Base-by-base conservation (phyloP, 257 asterid genomes). In the Vinca minor region DNA sequence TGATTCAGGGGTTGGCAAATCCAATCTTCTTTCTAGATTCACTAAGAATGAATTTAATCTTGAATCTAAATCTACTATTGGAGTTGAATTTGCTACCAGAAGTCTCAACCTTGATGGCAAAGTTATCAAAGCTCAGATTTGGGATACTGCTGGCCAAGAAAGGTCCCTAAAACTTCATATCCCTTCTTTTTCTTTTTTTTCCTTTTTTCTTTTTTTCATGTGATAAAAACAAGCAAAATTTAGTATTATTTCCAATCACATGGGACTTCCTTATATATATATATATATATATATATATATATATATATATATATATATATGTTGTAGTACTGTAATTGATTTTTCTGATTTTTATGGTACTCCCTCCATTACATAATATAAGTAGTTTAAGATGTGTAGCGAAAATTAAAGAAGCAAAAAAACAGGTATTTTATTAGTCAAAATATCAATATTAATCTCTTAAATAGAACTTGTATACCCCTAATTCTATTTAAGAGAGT, bases 61-160 rank as follows among this genome's bases (percentile, higher is more conserved):
- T 23, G 72, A 68, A 62, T 68, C 72, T 2, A 68, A 68, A 49
- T 68, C 72, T 47, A 68, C 72, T 68, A 58, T 58, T 46, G 72
- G 72, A 15, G 72, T 68, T 58, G 72, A 68, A 31, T 68, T 68
- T 57, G 72, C 72, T 25, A 68, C 72, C 20, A 68, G 63, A 68
- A 68, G 72, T 50, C 58, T 68, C 26, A 47, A 44, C 26, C n/a
- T 68, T 14, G 72, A 68, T 32, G 59, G 36, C 18, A 68, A 58
- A 58, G 66, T 58, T 23, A 68, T 68, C 59, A 68, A 68, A 68
- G 72, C 72, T 58, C 72, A 68, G 71, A 67, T 67, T 67, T 67
- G 71, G 71, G 71, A 67, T 12, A 67, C 71, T 67, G 71, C 71
- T 67, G 71, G 71, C 54, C 71, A 67, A 21, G 71, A 67, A 46